Evolutionary conservation across 768 basidiomycete genomes (phyloP), one percentile per base, ranked within the genome.

Genomic region (Obba rivulosa): DNA sequence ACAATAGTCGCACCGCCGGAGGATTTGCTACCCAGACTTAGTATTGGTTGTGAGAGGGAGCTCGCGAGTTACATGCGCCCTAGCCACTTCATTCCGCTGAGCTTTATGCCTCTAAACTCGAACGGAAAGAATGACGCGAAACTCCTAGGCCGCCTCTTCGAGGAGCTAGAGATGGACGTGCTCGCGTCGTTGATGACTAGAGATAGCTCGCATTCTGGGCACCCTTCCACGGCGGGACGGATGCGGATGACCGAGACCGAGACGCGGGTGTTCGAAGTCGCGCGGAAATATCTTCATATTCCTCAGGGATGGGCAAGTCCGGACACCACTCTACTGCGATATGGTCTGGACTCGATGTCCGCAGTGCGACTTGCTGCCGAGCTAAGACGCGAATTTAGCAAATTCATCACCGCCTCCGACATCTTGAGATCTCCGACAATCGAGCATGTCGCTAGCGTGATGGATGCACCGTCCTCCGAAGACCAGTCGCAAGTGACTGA

Each of bases 61-160:
- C 62, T 78, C 0, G 68, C 77, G 4, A 69, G 66, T 41, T 78
- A 78, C 52, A 77, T 77, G 76, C 69, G 76, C 5, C 77, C 77
- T 8, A 68, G 70, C 47, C 73, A 75, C 56, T 66, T 78, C 45
- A 64, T 78, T 24, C 72, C 75, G 7, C 61, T 78, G n/a, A 64
- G 59, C 48, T 77, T 69, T 64, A 66, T 78, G 47, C 75, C 76
- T 4, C 54, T 78, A 48, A 77, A 63, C 57, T 62, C 51, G 24
- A 69, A 69, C 41, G 69, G 68, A 18, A 69, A 69, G 52, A 50
- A 58, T 7, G 68, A 69, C 22, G 50, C 51, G 21, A 69, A 69
- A 44, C 51, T 57, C 14, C 46, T 68, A 34, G 25, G 53, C 14
- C 42, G 49, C 10, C 39, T 69, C 34, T 68, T 68, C 48, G 45